Conservation (phyloP, 176 grass and related monocot species). For the Typha latifolia region DNA sequence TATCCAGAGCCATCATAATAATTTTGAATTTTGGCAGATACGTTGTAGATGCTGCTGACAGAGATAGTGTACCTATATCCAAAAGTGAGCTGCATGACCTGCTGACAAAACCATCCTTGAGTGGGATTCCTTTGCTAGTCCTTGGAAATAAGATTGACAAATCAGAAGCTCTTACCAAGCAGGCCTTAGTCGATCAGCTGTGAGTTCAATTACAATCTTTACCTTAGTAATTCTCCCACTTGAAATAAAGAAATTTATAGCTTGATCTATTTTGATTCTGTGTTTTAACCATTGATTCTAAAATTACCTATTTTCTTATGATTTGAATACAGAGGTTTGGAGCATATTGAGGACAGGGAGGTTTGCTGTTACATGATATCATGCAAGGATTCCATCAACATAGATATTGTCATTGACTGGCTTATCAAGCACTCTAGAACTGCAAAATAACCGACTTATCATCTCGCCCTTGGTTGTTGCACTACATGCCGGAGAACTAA, state of each 20-base stretch:
- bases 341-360: constrained; percentile 74
- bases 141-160: constrained; percentile 98
- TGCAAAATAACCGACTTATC: constrained; percentile 30
- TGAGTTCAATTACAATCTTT: constrained; percentile 28
- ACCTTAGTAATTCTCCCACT: background rate
- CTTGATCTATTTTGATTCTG: background rate
- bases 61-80: constrained; percentile 77
- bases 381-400: constrained; percentile 96
- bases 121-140: constrained; percentile 81
- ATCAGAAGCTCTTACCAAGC: constrained; percentile 88
- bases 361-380: constrained; percentile 97
- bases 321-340: constrained; percentile 53
- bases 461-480: constrained; percentile 11
- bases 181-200: constrained; percentile 83
- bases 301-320: background rate
- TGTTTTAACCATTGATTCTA: background rate
- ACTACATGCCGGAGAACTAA: constrained; percentile 16
- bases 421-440: constrained; percentile 97
- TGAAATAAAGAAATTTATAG: background rate
- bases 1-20: background rate
- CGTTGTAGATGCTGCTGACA: constrained; percentile 84
- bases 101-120: constrained; percentile 75
- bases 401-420: constrained; percentile 91
- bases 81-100: constrained; percentile 95
- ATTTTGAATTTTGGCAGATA: constrained; percentile 30